A percentile compares a stretch with the other conserved stretches of the same genome.
These are phyloP conservation scores for Monilinia polystroma DNA, from an alignment of 2,329 filamentous ascomycete species.

Conservation along the genomic window DNA sequence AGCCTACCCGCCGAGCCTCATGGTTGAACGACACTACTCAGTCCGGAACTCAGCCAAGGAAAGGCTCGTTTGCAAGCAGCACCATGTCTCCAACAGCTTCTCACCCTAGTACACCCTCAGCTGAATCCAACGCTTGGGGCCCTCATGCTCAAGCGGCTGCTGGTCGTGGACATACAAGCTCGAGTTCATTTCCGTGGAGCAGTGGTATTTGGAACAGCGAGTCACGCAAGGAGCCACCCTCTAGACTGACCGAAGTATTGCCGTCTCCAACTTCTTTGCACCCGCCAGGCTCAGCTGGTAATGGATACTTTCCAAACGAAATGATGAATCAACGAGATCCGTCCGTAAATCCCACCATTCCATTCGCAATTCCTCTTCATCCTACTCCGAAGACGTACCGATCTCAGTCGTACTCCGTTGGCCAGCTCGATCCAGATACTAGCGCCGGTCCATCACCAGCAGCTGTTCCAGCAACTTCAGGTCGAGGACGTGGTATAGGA, in stretches of 20 bases:
- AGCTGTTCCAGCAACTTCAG: constrained; percentile 29
- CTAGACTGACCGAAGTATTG: constrained; percentile 70
- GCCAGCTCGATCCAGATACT: constrained; percentile 74
- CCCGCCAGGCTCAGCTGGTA: constrained; percentile 46
- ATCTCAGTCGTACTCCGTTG: constrained; percentile 95
- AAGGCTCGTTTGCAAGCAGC: constrained; percentile 72
- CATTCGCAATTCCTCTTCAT: constrained; percentile 83
- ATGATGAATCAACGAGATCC: constrained; percentile 52
- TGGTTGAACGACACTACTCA: constrained; percentile 84
- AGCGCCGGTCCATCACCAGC: constrained; percentile 32
- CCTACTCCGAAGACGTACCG: constrained; percentile 90
- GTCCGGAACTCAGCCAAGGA: constrained; percentile 58
- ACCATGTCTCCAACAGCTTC: constrained; percentile 78
- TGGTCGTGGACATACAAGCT: constrained; percentile 47
- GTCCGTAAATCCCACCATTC: constrained; percentile 64
- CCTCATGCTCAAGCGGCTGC: constrained; percentile 47
- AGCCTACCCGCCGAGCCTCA: constrained; percentile 70
- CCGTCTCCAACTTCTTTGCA: constrained; percentile 68
- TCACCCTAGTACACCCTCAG: constrained; percentile 75
- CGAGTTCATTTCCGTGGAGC: constrained; percentile 66
- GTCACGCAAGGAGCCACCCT: constrained; percentile 69
- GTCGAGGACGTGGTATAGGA: constrained; percentile 45
- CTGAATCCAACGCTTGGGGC: constrained; percentile 61
- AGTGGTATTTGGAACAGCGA: constrained; percentile 81
- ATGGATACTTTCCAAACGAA: constrained; percentile 48